Evolutionary conservation across 495 filamentous ascomycete species (phyloP).

Genomic region (Astrocystis sublimbata): DNA sequence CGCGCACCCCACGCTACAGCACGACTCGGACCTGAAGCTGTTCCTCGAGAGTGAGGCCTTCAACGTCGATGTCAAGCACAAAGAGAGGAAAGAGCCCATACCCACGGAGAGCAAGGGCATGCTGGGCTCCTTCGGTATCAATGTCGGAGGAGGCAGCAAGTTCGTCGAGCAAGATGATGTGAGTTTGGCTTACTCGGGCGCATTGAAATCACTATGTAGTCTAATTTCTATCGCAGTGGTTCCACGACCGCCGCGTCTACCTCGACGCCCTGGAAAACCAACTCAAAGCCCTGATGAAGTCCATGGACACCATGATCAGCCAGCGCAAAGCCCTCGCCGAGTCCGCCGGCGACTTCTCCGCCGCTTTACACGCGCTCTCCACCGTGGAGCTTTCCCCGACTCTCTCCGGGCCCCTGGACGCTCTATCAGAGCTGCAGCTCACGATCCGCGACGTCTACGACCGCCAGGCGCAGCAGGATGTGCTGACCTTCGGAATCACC

Average conservation of each 20-base stretch:
- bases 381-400: conserved; percentile 85
- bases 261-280: conserved; percentile 94
- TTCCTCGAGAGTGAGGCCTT: conserved; percentile 96
- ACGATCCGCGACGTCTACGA: conserved; percentile 94
- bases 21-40: conserved; percentile 90
- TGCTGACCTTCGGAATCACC: conserved; percentile 93
- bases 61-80: conserved; percentile 95
- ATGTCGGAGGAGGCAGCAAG: conserved; percentile 71
- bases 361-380: conserved; percentile 84
- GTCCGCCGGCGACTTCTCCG: conserved; percentile 87
- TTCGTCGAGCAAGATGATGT: conserved; percentile 98
- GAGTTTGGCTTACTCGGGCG: conserved; percentile 49
- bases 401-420: conserved; percentile 85
- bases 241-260: conserved; percentile 93
- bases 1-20: conserved; percentile 84
- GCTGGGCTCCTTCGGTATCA: conserved; percentile 79
- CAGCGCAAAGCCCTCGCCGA: conserved; percentile 93
- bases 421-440: conserved; percentile 86
- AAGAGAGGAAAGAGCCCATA: conserved; percentile 85
- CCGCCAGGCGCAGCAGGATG: conserved; percentile 94
- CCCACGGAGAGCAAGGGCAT: conserved; percentile 90
- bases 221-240: conserved; percentile 64
- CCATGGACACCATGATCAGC: conserved; percentile 85
- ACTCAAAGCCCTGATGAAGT: conserved; percentile 88
- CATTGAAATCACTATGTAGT: conserved; percentile 2